Base-by-base conservation (phyloP, 306 rosid species). In the Psophocarpus tetragonolobus region DNA sequence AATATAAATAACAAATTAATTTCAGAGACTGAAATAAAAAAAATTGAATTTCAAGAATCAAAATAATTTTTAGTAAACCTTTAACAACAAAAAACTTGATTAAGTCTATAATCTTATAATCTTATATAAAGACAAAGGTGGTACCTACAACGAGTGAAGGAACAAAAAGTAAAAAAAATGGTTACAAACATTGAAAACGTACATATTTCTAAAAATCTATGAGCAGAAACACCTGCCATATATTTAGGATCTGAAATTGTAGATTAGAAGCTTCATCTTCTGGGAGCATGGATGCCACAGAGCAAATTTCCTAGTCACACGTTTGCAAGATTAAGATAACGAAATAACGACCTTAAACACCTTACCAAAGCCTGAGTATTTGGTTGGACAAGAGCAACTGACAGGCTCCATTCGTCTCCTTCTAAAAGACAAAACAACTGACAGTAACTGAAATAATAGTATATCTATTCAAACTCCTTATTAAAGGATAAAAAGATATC, bases 341-440 rank as follows among this genome's bases (percentile, higher is more conserved):
- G 75, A 65, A 81, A 81, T 85, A 68, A 77, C 32, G 71, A 77
- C 93, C 93, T 79, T 66, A 89, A 74, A 77, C 62, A 35, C 78
- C 67, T 75, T 76, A 79, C 73, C 85, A 50, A 24, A 68, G 3
- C 30, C 60, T 61, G 21, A 54, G 38, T 39, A 23, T 68, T 73
- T 71, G 75, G 66, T 61, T 77, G 85, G 74, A 62, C 58, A 29
- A 23, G 50, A 32, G 42, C 65, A 54, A 44, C 78, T 12, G 3
- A 54, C 21, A 41, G n/a, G 62, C 66, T 74, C 27, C 56, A 45
- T 54, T 10, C 47, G 38, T 13, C 29, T 27, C 39, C 29, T 32
- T 27, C 21, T 29, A 27, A 50, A 61, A 14, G 39, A 69, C 76
- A 69, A 69, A 66, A 14, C 67, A 71, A 56, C 32, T 21, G 3